Conservation (phyloP, 2,329 filamentous ascomycete species). For the Cordyceps fumosorosea region DNA sequence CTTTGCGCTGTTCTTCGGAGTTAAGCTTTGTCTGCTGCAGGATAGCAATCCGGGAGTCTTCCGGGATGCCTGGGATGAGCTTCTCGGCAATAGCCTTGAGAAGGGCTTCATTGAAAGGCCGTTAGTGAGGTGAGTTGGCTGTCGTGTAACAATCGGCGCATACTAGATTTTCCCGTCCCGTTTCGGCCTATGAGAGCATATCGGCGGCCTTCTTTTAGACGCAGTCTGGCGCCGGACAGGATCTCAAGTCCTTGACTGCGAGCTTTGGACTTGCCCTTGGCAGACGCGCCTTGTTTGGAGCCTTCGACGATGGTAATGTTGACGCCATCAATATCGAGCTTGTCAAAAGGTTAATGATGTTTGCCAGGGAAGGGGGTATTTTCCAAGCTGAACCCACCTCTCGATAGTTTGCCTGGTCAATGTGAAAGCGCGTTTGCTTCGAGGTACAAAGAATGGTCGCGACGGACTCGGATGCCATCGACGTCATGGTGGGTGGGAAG, state of each 20-base stretch:
- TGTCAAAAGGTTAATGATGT: slow-evolving; percentile 22
- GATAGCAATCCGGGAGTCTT: slow-evolving; percentile 58
- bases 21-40: slow-evolving; percentile 56
- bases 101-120: slow-evolving; percentile 42
- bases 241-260: slow-evolving; percentile 56
- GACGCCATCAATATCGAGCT: slow-evolving; percentile 69
- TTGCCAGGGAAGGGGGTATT: background rate
- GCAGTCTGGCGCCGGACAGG: slow-evolving; percentile 60
- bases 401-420: slow-evolving; percentile 45
- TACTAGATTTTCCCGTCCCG: slow-evolving; percentile 77
- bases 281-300: slow-evolving; percentile 17
- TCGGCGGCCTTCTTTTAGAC: slow-evolving; percentile 63
- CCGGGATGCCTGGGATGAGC: slow-evolving; percentile 68
- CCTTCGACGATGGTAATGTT: slow-evolving; percentile 52
- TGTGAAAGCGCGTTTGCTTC: slow-evolving; percentile 62
- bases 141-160: background rate
- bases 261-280: slow-evolving; percentile 42
- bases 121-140: slow-evolving; percentile 8
- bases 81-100: slow-evolving; percentile 71
- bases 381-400: slow-evolving; percentile 38
- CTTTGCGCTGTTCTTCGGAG: slow-evolving; percentile 4
- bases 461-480: slow-evolving; percentile 43
- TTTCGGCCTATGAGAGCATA: slow-evolving; percentile 79
- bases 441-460: slow-evolving; percentile 54
- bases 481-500: slow-evolving; percentile 32